Evolutionary conservation across 2,329 filamentous ascomycete species (phyloP).

Genomic region (Apiospora hydei): DNA sequence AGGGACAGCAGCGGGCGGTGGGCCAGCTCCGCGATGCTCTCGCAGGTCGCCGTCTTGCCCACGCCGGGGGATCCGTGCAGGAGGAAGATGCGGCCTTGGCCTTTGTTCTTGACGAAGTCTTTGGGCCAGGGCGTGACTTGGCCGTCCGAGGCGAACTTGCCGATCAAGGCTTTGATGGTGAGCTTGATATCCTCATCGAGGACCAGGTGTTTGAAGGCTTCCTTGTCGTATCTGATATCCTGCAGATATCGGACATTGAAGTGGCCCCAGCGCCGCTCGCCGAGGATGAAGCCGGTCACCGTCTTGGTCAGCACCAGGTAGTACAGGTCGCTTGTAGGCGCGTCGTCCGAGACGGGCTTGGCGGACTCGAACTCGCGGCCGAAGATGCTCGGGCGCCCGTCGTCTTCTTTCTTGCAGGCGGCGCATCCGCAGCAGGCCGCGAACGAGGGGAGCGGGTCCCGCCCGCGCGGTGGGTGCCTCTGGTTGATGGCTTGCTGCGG

Average conservation of each 20-base stretch:
- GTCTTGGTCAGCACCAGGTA: constrained; percentile 51
- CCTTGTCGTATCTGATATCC: constrained; percentile 55
- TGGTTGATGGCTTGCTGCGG: not conserved
- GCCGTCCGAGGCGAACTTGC: constrained; percentile 35
- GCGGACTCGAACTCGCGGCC: constrained; percentile 49
- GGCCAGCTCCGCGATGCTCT: constrained; percentile 46
- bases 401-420: constrained; percentile 40
- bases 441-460: constrained; percentile 50
- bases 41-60: constrained; percentile 48
- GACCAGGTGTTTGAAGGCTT: constrained; percentile 58
- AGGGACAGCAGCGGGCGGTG: constrained; percentile 44
- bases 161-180: constrained; percentile 47
- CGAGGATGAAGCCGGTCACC: constrained; percentile 56
- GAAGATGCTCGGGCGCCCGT: constrained; percentile 42
- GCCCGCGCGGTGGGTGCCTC: constrained; percentile 29
- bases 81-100: constrained; percentile 51
- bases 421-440: constrained; percentile 51
- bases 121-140: constrained; percentile 46
- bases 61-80: constrained; percentile 54
- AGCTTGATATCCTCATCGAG: constrained; percentile 58
- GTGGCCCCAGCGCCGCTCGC: constrained; percentile 53
- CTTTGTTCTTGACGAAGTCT: constrained; percentile 33
- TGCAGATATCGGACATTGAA: constrained; percentile 53
- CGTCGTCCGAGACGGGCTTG: constrained; percentile 44
- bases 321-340: constrained; percentile 52